phyloP scores from a whole-genome alignment of 1,284 basidiomycete genomes.

The Chondrostereum purpureum region DNA sequence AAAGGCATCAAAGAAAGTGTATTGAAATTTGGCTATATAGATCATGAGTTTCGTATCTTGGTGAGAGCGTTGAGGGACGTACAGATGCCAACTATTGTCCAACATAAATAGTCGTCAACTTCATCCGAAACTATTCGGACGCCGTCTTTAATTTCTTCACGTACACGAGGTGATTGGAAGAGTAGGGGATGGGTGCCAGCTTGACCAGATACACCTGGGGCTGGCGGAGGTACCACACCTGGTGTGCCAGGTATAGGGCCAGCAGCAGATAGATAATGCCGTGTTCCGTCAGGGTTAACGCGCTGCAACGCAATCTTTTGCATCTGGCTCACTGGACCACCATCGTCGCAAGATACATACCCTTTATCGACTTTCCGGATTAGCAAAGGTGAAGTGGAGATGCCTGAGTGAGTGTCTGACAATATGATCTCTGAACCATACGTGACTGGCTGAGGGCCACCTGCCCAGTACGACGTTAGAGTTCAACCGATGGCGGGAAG shows the following conservation, averaged over 20 bases:
- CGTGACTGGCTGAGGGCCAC: conserved; percentile 75
- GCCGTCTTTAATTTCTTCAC: conserved; percentile 71
- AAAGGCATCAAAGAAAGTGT: conserved; percentile 90
- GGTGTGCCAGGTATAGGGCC: conserved; percentile 74
- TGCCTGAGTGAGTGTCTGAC: conserved; percentile 79
- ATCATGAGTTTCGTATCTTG: conserved; percentile 16
- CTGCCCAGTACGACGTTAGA: conserved; percentile 18
- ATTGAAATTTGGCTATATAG: conserved; percentile 77
- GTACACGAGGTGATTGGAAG: conserved; percentile 68
- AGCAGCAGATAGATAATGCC: conserved; percentile 79
- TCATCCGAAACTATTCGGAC: conserved; percentile 68
- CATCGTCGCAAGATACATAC: conserved; percentile 69
- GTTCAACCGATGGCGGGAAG: neutral
- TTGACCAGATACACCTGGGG: conserved; percentile 65
- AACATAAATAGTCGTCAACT: conserved; percentile 91
- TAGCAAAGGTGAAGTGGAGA: conserved; percentile 79
- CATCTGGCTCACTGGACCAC: conserved; percentile 91
- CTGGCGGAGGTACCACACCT: conserved; percentile 53
- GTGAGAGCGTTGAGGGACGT: conserved; percentile 30
- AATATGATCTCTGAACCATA: conserved; percentile 88
- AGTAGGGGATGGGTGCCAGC: conserved; percentile 74
- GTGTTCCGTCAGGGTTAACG: conserved; percentile 71
- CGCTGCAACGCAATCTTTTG: conserved; percentile 91
- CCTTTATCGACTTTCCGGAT: conserved; percentile 94
- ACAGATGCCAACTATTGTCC: conserved; percentile 96